Evolutionary conservation across 345 rosid species (phyloP).

Genomic region (Adansonia digitata): DNA sequence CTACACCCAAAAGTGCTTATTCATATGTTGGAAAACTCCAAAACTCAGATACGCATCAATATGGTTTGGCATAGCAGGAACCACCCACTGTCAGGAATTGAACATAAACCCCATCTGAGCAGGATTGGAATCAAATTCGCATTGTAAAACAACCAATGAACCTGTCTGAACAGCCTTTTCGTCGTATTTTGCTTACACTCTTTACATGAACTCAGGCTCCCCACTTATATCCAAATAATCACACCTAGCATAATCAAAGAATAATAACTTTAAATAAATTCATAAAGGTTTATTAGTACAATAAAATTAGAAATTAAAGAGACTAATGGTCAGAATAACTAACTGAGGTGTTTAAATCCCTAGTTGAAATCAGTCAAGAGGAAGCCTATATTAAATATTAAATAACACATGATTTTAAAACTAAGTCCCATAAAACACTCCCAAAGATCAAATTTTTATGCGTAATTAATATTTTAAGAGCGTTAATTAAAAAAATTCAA

Average conservation of each 20-base stretch:
- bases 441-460: neutral
- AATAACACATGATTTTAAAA: neutral
- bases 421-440: neutral
- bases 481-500: too few relatives aligned
- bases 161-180: conserved; percentile 62
- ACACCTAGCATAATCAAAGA: conserved; percentile 33
- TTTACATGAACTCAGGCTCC: conserved; percentile 93
- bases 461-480: too few relatives aligned
- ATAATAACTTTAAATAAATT: neutral
- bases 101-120: conserved; percentile 76
- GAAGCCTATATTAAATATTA: neutral
- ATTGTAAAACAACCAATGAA: conserved; percentile 75
- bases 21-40: conserved; percentile 82
- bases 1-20: conserved; percentile 79
- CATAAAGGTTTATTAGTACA: neutral
- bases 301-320: neutral
- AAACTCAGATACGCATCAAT: conserved; percentile 68
- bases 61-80: conserved; percentile 58
- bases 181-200: conserved; percentile 62
- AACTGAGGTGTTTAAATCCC: neutral
- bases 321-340: neutral
- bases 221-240: conserved; percentile 95
- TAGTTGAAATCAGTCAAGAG: neutral
- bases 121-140: conserved; percentile 88
- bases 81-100: conserved; percentile 73